phyloP scores from a whole-genome alignment of 148 eudicot genomes.

The Hydrangea macrophylla region DNA sequence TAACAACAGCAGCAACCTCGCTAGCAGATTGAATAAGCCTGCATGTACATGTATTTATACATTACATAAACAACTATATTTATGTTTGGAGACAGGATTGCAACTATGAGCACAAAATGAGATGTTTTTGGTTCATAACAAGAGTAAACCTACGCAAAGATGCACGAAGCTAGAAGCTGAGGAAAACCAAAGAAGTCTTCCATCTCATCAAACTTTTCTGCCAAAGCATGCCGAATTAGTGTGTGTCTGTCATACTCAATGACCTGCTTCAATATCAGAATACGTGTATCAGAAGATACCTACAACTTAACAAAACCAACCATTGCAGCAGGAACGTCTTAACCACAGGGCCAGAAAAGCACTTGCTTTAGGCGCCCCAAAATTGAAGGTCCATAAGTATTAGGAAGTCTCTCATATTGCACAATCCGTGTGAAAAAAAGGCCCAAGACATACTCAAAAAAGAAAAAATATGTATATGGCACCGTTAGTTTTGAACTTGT shows the following conservation, averaged over 20 bases:
- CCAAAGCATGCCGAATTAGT: constrained; percentile 9
- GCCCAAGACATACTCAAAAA: too few species aligned
- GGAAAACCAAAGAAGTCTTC: not conserved
- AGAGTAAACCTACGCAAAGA: constrained; percentile 3
- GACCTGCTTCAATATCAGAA: not conserved
- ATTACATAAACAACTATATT: not conserved
- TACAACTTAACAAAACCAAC: not conserved
- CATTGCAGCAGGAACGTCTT: not conserved
- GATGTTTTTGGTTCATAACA: not conserved
- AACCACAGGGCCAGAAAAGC: too few species aligned
- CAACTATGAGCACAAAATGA: not conserved
- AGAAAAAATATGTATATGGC: too few species aligned
- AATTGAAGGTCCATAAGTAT: too few species aligned
- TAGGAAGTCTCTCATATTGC: too few species aligned
- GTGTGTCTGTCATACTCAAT: constrained; percentile 13
- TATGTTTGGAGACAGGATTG: not conserved
- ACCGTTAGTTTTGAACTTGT: too few species aligned
- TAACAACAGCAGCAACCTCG: constrained; percentile 8
- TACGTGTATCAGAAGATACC: not conserved
- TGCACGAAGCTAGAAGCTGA: constrained; percentile 2
- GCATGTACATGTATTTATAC: too few species aligned
- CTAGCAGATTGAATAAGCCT: constrained; percentile 15
- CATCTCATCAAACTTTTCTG: constrained; percentile 11
- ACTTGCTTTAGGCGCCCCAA: not conserved
- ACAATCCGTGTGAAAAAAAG: too few species aligned